Base-by-base conservation (phyloP, 176 grass and related monocot species). In the Raddia guianensis region DNA sequence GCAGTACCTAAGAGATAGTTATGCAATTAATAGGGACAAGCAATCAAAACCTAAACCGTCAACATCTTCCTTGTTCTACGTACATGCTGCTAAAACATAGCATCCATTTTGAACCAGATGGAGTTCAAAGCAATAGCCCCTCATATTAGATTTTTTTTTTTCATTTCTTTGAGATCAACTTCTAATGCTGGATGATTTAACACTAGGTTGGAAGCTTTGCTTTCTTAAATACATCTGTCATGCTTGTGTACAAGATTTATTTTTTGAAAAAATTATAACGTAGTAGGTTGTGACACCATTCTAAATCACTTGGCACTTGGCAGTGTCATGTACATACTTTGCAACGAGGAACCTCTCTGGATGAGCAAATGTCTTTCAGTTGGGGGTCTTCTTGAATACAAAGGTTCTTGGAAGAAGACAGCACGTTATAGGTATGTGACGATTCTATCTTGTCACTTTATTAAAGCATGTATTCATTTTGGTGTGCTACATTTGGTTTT, bases 341-440 rank as follows among this genome's bases (percentile, higher is more conserved):
- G 90, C 83, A 98, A 98, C n/a, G 96, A 98, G 76, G 96, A 95
- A 77, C 96, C 96, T 59, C 88, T 98, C 27, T 98, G 96, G 96
- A 95, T 98, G 92, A 95, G 66, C 73, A 94, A 98, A 85, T 98
- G 90, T 83, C 84, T 98, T 80, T 91, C 88, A 47, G 71, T 87
- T 55, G 96, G 88, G 21, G 92, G 96, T 66, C 86, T 82, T 83
- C 61, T 98, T 73, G 88, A 90, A 53, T 98, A 95, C 60, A 93
- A 76, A 89, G 88, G 78, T 70, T 91, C 92, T 49, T 98, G 92
- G 96, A 98, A 90, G 77, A 90, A 90, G 72, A 93, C 96, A 64
- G 48, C 86, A 73, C 58, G 93, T 18, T 79, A 45, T 51, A 94
- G 95, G 95, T 89, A 84, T 67, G 81, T 80, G 45, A 9, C 52